Conservation (phyloP, 139 green algal genomes). For the Chlamydomonas sp. region DNA sequence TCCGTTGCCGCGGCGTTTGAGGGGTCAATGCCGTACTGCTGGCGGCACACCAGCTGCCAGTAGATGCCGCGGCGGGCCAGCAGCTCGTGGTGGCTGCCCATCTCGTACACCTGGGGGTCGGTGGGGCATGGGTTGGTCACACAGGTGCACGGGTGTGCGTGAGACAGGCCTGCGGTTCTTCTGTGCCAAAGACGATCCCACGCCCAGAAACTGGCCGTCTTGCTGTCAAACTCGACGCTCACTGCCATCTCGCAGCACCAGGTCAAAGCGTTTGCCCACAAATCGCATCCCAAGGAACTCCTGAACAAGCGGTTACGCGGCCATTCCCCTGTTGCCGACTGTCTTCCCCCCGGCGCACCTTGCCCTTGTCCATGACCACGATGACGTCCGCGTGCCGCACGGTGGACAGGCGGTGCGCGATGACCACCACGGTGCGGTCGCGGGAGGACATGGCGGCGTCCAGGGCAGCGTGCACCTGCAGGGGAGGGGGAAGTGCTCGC, state of each 20-base stretch:
- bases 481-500: not conserved
- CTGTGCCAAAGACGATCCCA: too few species aligned
- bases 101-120: constrained; percentile 64
- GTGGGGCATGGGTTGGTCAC: not conserved
- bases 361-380: constrained; percentile 75
- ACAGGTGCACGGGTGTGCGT: not conserved
- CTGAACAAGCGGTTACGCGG: too few species aligned
- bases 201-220: too few species aligned
- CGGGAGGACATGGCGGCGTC: constrained; percentile 67
- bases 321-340: not conserved
- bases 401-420: constrained; percentile 84
- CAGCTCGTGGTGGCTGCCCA: constrained; percentile 73
- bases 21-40: constrained; percentile 57
- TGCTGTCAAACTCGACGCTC: too few species aligned
- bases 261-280: too few species aligned
- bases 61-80: constrained; percentile 67
- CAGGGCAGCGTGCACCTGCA: constrained; percentile 76
- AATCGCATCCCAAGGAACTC: too few species aligned
- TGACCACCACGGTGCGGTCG: constrained; percentile 77
- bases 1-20: not conserved
- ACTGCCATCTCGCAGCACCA: too few species aligned
- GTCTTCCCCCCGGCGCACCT: constrained; percentile 49
- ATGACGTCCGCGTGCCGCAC: constrained; percentile 81
- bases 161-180: not conserved
- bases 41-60: constrained; percentile 70